Evolutionary conservation across 2,329 filamentous ascomycete genomes (phyloP), one percentile per base, ranked within the genome.

Genomic region (Venturia aucupariae): DNA sequence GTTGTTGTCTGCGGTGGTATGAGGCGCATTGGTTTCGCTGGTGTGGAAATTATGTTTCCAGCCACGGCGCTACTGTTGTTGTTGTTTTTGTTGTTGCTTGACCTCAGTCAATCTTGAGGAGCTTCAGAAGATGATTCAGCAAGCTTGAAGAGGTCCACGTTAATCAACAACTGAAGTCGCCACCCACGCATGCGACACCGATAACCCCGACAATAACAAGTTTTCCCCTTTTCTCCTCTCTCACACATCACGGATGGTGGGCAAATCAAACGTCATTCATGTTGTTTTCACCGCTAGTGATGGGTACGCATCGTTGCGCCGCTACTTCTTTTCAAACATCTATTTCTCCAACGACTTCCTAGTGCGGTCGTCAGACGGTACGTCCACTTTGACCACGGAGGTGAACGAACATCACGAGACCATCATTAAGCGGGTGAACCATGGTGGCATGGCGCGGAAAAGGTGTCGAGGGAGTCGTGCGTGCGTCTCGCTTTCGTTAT

Each of bases 1-100:
- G 73, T 87, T 68, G 80, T 90, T 46, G 74, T 89, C 69, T 78
- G 89, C 60, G 86, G 86, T 54, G 87, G 85, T 55, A 83, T 83
- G 2, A 80, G 81, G 19, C 86, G 86, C 60, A 85, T 89, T 48
- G 86, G 86, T 38, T 84, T 80, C 67, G 79, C 76, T 63, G 82
- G 86, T 11, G 85, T 86, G 61, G 81, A 86, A 76, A 82, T 80
- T 2, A n/a, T 75, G 78, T 19, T 71, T 87, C 48, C 81, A 82
- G 62, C n/a, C 75, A 81, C 65, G 84, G 83, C 41, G 61, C 61
- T 41, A 72, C 71, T 15, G 81, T 89, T 19, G 80, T 78, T 57
- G 80, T 89, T 69, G n/a, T n/a, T n/a, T n/a, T n/a, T n/a, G n/a
- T n/a, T n/a, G n/a, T n/a, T n/a, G n/a, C n/a, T n/a, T n/a, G n/a